phyloP scores from a whole-genome alignment of 257 asterid species.

The Solanum chilense region DNA sequence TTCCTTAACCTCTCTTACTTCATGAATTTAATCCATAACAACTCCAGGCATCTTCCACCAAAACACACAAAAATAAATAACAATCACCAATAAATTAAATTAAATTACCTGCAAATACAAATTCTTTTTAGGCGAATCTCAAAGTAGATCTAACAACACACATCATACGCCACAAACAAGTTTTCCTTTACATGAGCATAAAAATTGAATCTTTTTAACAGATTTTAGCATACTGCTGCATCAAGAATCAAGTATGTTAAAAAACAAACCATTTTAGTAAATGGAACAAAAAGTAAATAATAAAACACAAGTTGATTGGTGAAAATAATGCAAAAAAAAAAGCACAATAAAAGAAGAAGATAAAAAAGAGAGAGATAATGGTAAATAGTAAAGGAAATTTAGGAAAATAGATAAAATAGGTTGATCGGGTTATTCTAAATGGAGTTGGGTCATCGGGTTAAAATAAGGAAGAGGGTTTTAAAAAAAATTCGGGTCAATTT shows the following conservation, averaged over 20 bases:
- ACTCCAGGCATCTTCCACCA: conserved; percentile 50
- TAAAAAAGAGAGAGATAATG: too few species aligned
- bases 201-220: conserved; percentile 2
- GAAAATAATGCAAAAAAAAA: background rate
- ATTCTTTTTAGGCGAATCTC: background rate
- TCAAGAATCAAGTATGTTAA: background rate
- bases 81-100: conserved; percentile 13
- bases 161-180: background rate
- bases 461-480: too few species aligned
- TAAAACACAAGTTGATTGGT: background rate
- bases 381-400: too few species aligned
- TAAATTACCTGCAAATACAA: conserved; percentile 16
- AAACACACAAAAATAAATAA: conserved; percentile 11
- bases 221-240: conserved; percentile 23
- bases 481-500: too few species aligned
- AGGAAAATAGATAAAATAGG: too few species aligned
- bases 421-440: too few species aligned
- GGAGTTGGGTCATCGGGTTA: too few species aligned
- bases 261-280: background rate
- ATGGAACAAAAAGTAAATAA: background rate
- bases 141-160: background rate
- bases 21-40: conserved; percentile 49
- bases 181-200: background rate
- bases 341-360: too few species aligned
- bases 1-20: conserved; percentile 26